Evolutionary conservation across 2,329 filamentous ascomycete species (phyloP), one percentile per base, ranked within the genome.

Genomic region (Exserohilum rostratum): DNA sequence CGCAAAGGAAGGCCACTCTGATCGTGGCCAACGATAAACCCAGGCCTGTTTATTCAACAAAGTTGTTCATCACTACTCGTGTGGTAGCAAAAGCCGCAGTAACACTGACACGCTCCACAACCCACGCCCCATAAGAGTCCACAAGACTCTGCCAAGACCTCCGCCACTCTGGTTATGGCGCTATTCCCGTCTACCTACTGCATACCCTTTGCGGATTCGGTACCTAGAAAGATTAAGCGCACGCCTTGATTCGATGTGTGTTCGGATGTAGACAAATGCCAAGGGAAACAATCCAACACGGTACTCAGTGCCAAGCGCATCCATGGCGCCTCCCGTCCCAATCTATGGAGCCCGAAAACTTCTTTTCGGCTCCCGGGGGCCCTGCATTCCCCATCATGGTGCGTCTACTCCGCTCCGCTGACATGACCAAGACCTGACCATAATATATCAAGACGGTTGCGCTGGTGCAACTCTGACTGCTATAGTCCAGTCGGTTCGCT

Each of bases 261-360:
- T 29, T 15, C 27, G 13, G 46, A 52, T 42, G 61, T 60, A 60
- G 58, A 55, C 42, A 42, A 17, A 7, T 47, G 59, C 59, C 59
- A 62, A 64, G 59, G 38, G 42, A 45, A 33, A 47, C 38, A 42
- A 62, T 55, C 58, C 70, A 71, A 66, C 70, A 72, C 37, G 68
- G 70, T 73, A 50, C 67, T 70, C 69, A 66, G 45, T 47, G 55
- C 60, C 60, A 57, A 55, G 52, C 53, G 55, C 50, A 57, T 61
- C 62, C 34, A 35, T 50, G 39, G 47, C 51, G 29, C 51, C 49
- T 45, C 7, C 25, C 49, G 33, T 35, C 25, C 29, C 27, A 43
- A 50, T 42, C 29, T 40, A 35, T 52, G 38, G 27, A 22, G 22
- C 38, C 46, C 33, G 50, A 62, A 55, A 63, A 51, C 54, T 39